Percentiles rank a stretch among this genome's conserved stretches.
These are phyloP conservation scores for Fusarium agapanthi DNA, from an alignment of 2,329 filamentous ascomycete species.

Conservation along the genomic window DNA sequence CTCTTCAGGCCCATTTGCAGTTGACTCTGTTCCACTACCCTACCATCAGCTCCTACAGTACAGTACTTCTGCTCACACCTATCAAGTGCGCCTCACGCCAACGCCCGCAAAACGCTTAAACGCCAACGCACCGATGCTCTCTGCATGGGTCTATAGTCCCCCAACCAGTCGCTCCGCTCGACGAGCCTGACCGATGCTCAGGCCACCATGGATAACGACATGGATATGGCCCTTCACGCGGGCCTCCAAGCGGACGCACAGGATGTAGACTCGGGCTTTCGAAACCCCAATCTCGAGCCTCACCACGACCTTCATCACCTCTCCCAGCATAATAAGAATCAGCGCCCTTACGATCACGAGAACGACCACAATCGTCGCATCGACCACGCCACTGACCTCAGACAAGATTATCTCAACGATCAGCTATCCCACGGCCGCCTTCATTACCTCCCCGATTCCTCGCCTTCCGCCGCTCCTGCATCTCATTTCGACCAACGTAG, in stretches of 20 bases:
- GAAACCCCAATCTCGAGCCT: conserved; percentile 38
- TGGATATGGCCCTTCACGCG: conserved; percentile 46
- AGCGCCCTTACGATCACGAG: conserved; percentile 43
- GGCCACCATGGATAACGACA: conserved; percentile 58
- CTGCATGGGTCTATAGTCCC: conserved; percentile 55
- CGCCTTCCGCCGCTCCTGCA: conserved; percentile 30
- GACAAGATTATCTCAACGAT: conserved; percentile 36
- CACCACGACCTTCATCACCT: conserved; percentile 36
- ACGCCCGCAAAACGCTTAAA: conserved; percentile 47
- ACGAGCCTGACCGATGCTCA: conserved; percentile 56
- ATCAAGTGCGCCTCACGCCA: conserved; percentile 35
- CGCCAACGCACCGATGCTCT: conserved; percentile 59
- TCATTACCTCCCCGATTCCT: conserved; percentile 31
- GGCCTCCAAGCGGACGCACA: conserved; percentile 42
- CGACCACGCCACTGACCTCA: conserved; percentile 21
- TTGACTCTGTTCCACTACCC: not conserved
- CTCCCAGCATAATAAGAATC: conserved; percentile 44
- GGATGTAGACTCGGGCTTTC: conserved; percentile 34
- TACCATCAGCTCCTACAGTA: conserved; percentile 12
- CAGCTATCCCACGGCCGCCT: conserved; percentile 31
- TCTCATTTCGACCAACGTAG: conserved; percentile 25
- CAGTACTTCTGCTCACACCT: conserved; percentile 33
- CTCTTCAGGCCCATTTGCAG: conserved; percentile 14
- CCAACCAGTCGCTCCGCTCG: conserved; percentile 53
- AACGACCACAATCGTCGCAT: conserved; percentile 42